Base-by-base conservation (phyloP, 495 filamentous ascomycete genomes). In the Pyrenula massariospora region DNA sequence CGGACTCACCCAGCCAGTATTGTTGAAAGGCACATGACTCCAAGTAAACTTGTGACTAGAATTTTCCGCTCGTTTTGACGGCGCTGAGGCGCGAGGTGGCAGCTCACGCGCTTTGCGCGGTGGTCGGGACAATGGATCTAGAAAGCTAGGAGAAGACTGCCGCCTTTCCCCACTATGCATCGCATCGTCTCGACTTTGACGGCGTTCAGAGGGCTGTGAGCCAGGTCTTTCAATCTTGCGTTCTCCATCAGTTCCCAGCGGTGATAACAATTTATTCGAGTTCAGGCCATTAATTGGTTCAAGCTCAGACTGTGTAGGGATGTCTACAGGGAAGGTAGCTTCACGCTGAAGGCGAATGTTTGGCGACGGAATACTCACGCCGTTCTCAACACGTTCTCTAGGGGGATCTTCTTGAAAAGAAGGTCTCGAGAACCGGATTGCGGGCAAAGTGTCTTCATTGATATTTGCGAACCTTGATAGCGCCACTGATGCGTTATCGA, bases 1-100 rank as follows among this genome's bases (percentile, higher is more conserved):
- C 62, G 77, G 75, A 62, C 78, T 80, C 12, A 86, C 84, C 84
- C 84, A 87, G 5, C 76, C 73, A 1, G 84, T 77, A 64, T 86
- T 82, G 2, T 79, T 86, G 57, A 78, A 86, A 0, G 83, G 83
- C 24, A 85, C 65, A 62, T 87, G 84, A 42, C 85, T 78, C 84
- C 84, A 87, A 55, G 80, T 73, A 36, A 86, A 75, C 61, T 82
- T 70, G 54, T 76, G 72, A 0, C 64, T 72, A 12, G 63, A 67
- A 48, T 67, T 61, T 52, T 71, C 70, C 3, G 74, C 71, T 24
- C 69, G 62, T 55, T 71, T 69, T 55, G 76, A 73, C 2, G 73
- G 61, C 31, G 67, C 68, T 2, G 65, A 54, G 31, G 31, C 31
- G 31, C 31, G 31, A 42, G 31, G 31, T 8, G 31, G 31, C 31